Conservation (phyloP, 2,329 filamentous ascomycete genomes). For the Hymenotorrendiella dingleyae region DNA sequence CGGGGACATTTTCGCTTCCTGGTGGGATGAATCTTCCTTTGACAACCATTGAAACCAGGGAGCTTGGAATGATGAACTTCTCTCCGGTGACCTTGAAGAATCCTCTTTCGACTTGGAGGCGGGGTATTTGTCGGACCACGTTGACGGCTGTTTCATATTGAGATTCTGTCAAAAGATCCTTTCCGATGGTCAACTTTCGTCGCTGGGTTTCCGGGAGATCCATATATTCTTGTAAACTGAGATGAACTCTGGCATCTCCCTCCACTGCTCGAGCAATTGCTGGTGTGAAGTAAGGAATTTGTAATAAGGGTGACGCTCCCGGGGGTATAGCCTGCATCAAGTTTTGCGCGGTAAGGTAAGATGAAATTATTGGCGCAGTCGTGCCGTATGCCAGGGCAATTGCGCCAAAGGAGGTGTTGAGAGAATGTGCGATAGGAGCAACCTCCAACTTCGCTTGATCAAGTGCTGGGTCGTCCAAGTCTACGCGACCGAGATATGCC, state of each 20-base stretch:
- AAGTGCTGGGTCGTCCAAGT: slow-evolving; percentile 71
- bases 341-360: slow-evolving; percentile 77
- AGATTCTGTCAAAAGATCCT: slow-evolving; percentile 63
- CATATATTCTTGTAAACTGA: slow-evolving; percentile 86
- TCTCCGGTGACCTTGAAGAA: slow-evolving; percentile 99
- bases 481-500: slow-evolving; percentile 87
- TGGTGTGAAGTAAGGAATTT: slow-evolving; percentile 81
- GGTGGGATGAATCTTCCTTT: slow-evolving; percentile 93
- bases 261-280: slow-evolving; percentile 61
- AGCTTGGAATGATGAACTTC: slow-evolving; percentile 84
- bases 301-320: slow-evolving; percentile 77
- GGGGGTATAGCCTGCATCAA: slow-evolving; percentile 87
- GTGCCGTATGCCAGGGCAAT: slow-evolving; percentile 85
- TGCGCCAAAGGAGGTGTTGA: slow-evolving; percentile 81
- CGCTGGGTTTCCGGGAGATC: slow-evolving; percentile 69
- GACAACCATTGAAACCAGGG: slow-evolving; percentile 87
- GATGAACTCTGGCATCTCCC: slow-evolving; percentile 67
- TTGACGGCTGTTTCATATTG: slow-evolving; percentile 71
- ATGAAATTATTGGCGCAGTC: slow-evolving; percentile 72
- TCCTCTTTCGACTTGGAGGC: slow-evolving; percentile 78
- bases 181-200: slow-evolving; percentile 62
- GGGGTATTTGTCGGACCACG: slow-evolving; percentile 79
- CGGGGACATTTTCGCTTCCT: slow-evolving; percentile 68
- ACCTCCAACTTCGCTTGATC: slow-evolving; percentile 86
- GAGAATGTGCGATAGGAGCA: slow-evolving; percentile 75